These are phyloP conservation scores for Cucurbita ficifolia DNA, from an alignment of 306 rosid species.

Conservation along the genomic window DNA sequence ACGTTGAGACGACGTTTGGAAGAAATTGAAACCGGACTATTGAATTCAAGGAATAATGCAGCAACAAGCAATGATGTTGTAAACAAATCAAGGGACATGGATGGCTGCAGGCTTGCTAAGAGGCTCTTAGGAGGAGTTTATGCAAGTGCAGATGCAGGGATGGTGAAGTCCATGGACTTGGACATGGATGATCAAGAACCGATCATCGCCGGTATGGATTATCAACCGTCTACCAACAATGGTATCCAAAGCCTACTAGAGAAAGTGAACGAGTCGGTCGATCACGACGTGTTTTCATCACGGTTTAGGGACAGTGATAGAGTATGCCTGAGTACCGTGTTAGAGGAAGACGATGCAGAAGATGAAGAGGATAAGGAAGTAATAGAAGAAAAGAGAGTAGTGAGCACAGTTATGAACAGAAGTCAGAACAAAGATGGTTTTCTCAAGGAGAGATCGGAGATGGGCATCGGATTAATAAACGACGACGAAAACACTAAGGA, in stretches of 20 bases:
- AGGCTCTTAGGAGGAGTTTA: constrained; percentile 57
- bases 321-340: constrained; percentile 63
- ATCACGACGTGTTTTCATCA: constrained; percentile 26
- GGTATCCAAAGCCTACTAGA: constrained; percentile 20
- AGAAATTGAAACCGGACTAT: constrained; percentile 68
- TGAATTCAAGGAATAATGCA: constrained; percentile 18
- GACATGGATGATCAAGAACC: constrained; percentile 96
- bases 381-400: constrained; percentile 76
- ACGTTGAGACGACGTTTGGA: constrained; percentile 61
- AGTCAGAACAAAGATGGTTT: constrained; percentile 29
- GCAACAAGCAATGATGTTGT: constrained; percentile 10
- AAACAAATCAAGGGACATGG: constrained; percentile 33
- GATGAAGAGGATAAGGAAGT: constrained; percentile 66
- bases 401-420: constrained; percentile 24
- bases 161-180: constrained; percentile 94
- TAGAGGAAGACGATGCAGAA: constrained; percentile 62
- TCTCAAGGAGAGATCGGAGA: constrained; percentile 27
- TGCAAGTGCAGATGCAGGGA: constrained; percentile 57
- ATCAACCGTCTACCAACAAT: constrained; percentile 17
- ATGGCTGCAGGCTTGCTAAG: constrained; percentile 46
- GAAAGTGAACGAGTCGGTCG: constrained; percentile 17
- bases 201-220: constrained; percentile 25
- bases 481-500: constrained; percentile 21
- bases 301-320: constrained; percentile 44
- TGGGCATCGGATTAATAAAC: constrained; percentile 11